A percentile compares a stretch with the other conserved stretches of the same genome.
Conservation (phyloP, 2,329 filamentous ascomycete species). For the Fusarium sulawesiense region DNA sequence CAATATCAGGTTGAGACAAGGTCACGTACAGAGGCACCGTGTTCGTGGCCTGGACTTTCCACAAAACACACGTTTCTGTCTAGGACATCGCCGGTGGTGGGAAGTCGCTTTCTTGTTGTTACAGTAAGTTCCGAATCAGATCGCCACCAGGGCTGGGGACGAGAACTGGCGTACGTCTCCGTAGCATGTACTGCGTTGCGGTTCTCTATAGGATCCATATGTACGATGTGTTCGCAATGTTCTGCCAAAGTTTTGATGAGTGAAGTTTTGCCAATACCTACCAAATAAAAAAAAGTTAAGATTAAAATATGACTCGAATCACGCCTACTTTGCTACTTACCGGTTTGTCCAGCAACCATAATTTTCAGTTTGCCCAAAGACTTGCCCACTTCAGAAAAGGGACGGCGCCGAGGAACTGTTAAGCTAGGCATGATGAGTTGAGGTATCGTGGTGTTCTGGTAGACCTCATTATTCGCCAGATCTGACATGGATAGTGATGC, state of each 20-base stretch:
- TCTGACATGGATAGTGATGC: slow-evolving; percentile 27
- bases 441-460: slow-evolving; percentile 57
- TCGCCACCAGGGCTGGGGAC: slow-evolving; percentile 91
- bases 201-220: slow-evolving; percentile 77
- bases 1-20: not conserved
- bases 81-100: slow-evolving; percentile 75
- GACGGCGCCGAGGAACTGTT: slow-evolving; percentile 86
- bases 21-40: slow-evolving; percentile 62
- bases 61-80: slow-evolving; percentile 96
- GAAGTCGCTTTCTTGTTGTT: slow-evolving; percentile 72
- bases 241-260: slow-evolving; percentile 90
- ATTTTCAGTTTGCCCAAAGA: slow-evolving; percentile 87
- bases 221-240: slow-evolving; percentile 89
- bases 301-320: not conserved
- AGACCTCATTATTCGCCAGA: slow-evolving; percentile 30
- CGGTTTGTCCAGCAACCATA: slow-evolving; percentile 83
- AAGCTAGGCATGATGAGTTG: slow-evolving; percentile 99
- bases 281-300: slow-evolving; percentile 19
- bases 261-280: slow-evolving; percentile 88
- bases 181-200: slow-evolving; percentile 55
- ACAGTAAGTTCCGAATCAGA: slow-evolving; percentile 75
- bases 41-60: slow-evolving; percentile 77
- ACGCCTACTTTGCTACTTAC: slow-evolving; percentile 55
- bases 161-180: slow-evolving; percentile 83
- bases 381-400: slow-evolving; percentile 90